Evolutionary conservation across 192 early-diverging fungal species (phyloP).

Genomic region (Jimgerdemannia lactiflua): DNA sequence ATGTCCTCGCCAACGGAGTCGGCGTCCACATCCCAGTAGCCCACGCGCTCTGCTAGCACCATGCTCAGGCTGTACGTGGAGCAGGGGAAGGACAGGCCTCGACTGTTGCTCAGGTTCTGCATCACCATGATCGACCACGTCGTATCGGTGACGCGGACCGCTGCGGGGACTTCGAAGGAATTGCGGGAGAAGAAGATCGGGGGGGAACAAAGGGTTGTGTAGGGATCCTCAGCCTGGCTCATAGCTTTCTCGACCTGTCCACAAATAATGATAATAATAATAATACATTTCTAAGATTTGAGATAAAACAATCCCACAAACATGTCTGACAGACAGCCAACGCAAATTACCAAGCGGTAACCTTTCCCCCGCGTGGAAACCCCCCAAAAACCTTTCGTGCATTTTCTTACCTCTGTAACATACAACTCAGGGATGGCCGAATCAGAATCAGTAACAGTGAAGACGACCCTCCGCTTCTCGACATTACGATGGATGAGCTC

Average conservation of each 20-base stretch:
- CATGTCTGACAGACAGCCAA: background rate
- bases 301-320: too few species aligned
- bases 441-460: constrained; percentile 67
- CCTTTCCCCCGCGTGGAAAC: background rate
- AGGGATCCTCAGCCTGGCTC: background rate
- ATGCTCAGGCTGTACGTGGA: constrained; percentile 66
- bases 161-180: constrained; percentile 55
- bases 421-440: constrained; percentile 9
- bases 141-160: constrained; percentile 61
- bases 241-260: constrained; percentile 27
- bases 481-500: constrained; percentile 5
- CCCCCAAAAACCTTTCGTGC: constrained; percentile 8
- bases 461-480: constrained; percentile 48
- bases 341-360: background rate
- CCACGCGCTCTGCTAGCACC: constrained; percentile 55
- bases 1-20: too few species aligned
- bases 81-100: constrained; percentile 59
- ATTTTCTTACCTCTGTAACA: constrained; percentile 59
- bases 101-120: constrained; percentile 6
- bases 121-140: constrained; percentile 65
- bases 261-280: constrained; percentile 17
- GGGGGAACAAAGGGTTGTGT: constrained; percentile 5
- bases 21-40: constrained; percentile 66
- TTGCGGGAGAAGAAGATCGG: constrained; percentile 41
- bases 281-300: too few species aligned